phyloP scores from a whole-genome alignment of 2,329 filamentous ascomycete genomes.

The Chaetomium sp. region DNA sequence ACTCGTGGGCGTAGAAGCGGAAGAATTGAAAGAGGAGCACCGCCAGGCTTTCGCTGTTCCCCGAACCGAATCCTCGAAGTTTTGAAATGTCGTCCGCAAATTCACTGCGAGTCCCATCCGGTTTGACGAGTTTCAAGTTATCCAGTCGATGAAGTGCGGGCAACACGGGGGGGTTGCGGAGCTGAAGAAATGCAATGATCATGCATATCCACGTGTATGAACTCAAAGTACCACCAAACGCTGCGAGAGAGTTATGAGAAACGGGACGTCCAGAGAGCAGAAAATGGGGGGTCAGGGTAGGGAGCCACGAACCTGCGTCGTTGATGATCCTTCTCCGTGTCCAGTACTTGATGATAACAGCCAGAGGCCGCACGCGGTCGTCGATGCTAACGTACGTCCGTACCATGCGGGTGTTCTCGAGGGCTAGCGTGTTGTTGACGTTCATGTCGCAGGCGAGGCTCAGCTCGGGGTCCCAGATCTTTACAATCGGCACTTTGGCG shows the following conservation, averaged over 20 bases:
- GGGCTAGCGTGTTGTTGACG: constrained; percentile 89
- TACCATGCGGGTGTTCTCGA: constrained; percentile 98
- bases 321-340: constrained; percentile 88
- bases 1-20: constrained; percentile 85
- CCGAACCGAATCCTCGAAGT: constrained; percentile 64
- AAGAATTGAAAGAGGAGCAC: constrained; percentile 94
- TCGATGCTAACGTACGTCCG: constrained; percentile 94
- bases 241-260: constrained; percentile 38
- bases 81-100: constrained; percentile 84
- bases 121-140: constrained; percentile 52
- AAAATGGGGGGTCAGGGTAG: not conserved
- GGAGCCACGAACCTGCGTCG: constrained; percentile 72
- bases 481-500: constrained; percentile 96
- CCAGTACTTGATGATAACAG: constrained; percentile 98
- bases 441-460: constrained; percentile 94
- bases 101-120: constrained; percentile 61
- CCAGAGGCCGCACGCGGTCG: constrained; percentile 79
- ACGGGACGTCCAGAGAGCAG: not conserved
- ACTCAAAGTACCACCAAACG: constrained; percentile 86
- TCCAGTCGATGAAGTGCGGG: constrained; percentile 75
- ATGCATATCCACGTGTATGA: constrained; percentile 99
- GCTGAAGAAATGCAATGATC: constrained; percentile 93
- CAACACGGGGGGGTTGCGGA: constrained; percentile 73
- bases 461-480: constrained; percentile 95
- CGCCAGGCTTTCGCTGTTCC: constrained; percentile 76